Conservation (phyloP, 139 green algal species). For the Coelastrella sp. region DNA sequence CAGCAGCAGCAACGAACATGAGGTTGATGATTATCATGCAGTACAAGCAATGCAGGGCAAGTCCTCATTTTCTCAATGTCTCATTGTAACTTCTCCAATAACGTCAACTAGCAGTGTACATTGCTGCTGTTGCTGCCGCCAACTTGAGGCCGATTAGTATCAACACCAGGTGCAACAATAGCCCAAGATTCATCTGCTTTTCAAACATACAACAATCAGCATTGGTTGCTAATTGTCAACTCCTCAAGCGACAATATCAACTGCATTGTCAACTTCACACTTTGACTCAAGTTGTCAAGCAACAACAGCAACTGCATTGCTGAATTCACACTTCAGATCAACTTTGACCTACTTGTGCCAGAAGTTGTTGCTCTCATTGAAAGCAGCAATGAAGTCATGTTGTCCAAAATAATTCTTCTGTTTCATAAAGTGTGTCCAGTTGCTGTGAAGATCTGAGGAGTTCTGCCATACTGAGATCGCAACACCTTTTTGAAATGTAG, state of each 20-base stretch:
- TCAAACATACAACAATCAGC: too few relatives aligned
- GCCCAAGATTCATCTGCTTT: too few relatives aligned
- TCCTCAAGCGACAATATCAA: too few relatives aligned
- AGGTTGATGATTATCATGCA: not conserved
- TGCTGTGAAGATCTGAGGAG: slow-evolving; percentile 49
- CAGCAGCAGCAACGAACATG: not conserved
- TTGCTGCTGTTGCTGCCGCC: too few relatives aligned
- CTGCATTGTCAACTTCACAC: not conserved
- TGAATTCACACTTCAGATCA: not conserved
- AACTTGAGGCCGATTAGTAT: too few relatives aligned
- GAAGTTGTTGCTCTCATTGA: slow-evolving; percentile 68
- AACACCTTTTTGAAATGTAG: slow-evolving; percentile 48
- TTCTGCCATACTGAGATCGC: slow-evolving; percentile 65
- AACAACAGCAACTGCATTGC: not conserved
- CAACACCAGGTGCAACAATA: too few relatives aligned
- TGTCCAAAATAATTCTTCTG: slow-evolving; percentile 30
- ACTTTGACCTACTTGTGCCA: slow-evolving; percentile 66
- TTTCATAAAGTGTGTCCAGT: slow-evolving; percentile 50
- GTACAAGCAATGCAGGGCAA: not conserved
- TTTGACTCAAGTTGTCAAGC: not conserved
- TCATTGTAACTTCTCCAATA: too few relatives aligned
- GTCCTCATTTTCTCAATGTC: too few relatives aligned
- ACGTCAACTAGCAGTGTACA: too few relatives aligned
- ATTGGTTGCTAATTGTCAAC: too few relatives aligned
- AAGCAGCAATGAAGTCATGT: slow-evolving; percentile 7